Conservation (phyloP, 2,329 filamentous ascomycete genomes). For the Xylaria sp. region DNA sequence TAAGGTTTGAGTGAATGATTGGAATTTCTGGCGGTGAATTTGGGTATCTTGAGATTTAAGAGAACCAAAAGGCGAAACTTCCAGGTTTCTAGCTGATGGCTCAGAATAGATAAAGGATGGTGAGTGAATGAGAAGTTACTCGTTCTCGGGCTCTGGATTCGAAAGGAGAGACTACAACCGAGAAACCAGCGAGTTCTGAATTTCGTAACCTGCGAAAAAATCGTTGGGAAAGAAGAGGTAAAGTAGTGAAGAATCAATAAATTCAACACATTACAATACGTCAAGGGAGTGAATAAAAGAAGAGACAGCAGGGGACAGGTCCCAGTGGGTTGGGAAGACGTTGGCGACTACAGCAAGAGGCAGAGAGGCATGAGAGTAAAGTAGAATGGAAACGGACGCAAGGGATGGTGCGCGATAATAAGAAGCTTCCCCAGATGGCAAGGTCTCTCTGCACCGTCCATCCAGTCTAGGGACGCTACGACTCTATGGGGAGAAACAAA, state of each 20-base stretch:
- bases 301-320: slow-evolving; percentile 43
- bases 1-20: slow-evolving; percentile 13
- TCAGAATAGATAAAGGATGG: slow-evolving; percentile 42
- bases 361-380: slow-evolving; percentile 19
- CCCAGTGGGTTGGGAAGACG: slow-evolving; percentile 39
- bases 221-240: slow-evolving; percentile 29
- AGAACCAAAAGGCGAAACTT: slow-evolving; percentile 51
- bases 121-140: slow-evolving; percentile 29
- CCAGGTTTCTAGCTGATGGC: slow-evolving; percentile 48
- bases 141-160: slow-evolving; percentile 30
- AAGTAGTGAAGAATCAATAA: slow-evolving; percentile 33
- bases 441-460: slow-evolving; percentile 25
- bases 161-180: slow-evolving; percentile 44
- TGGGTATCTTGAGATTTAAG: slow-evolving; percentile 32
- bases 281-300: slow-evolving; percentile 45
- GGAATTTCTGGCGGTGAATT: not conserved
- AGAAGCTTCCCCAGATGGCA: slow-evolving; percentile 36
- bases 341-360: slow-evolving; percentile 31
- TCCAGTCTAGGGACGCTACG: not conserved
- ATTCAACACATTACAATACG: slow-evolving; percentile 36
- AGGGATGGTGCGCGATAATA: slow-evolving; percentile 39
- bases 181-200: slow-evolving; percentile 41
- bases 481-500: not conserved
- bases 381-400: slow-evolving; percentile 15
- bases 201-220: slow-evolving; percentile 46